These are phyloP conservation scores for Tricholoma hemisulphureum DNA, from an alignment of 768 basidiomycete species.

Conservation along the genomic window DNA sequence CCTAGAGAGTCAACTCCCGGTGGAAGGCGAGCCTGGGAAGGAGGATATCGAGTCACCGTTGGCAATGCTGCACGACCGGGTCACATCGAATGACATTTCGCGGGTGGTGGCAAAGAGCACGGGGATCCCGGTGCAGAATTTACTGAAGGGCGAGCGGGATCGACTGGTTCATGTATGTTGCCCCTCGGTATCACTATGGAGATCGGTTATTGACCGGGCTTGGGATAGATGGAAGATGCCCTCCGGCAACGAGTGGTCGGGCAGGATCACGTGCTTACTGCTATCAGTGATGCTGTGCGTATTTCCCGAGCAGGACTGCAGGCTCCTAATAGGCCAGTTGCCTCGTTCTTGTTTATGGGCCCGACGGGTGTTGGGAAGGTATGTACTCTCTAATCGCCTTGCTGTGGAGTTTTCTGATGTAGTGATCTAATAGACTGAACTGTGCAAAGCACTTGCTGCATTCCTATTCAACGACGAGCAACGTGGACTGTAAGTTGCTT, in stretches of 20 bases:
- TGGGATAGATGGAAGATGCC: constrained; percentile 77
- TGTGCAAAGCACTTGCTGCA: constrained; percentile 82
- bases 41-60: constrained; percentile 48
- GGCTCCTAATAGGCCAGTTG: constrained; percentile 84
- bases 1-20: constrained; percentile 68
- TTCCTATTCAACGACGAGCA: constrained; percentile 92
- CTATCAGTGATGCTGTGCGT: constrained; percentile 87
- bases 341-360: constrained; percentile 89
- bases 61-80: constrained; percentile 77
- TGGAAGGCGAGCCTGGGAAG: constrained; percentile 40
- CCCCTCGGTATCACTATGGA: not conserved
- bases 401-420: not conserved
- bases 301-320: constrained; percentile 91
- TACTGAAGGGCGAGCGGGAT: constrained; percentile 87
- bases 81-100: constrained; percentile 87
- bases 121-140: constrained; percentile 86
- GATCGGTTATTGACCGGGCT: not conserved
- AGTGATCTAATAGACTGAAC: constrained; percentile 59
- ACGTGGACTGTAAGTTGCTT: constrained; percentile 64
- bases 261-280: constrained; percentile 83
- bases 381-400: constrained; percentile 4
- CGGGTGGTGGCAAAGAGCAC: constrained; percentile 86
- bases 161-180: constrained; percentile 73
- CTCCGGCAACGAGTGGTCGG: constrained; percentile 79
- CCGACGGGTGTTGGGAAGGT: constrained; percentile 88